Conservation (phyloP, 2,329 filamentous ascomycete genomes). For the Hypoxylon rubiginosum region DNA sequence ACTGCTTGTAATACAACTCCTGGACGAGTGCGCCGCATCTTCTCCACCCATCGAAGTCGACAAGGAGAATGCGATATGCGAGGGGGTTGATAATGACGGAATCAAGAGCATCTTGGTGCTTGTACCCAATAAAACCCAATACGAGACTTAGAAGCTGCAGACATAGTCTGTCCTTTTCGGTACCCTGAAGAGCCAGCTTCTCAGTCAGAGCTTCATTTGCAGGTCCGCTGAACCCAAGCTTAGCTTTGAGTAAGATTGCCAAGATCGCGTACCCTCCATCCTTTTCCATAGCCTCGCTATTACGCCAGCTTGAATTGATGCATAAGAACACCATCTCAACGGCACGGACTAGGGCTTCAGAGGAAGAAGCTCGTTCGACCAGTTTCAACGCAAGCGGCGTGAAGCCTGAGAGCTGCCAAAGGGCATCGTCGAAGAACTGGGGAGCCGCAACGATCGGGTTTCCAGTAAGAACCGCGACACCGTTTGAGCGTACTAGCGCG, state of each 20-base stretch:
- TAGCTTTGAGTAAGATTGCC: conserved; percentile 84
- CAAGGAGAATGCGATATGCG: conserved; percentile 90
- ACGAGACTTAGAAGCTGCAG: conserved; percentile 80
- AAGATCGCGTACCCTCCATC: conserved; percentile 94
- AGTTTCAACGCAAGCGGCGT: conserved; percentile 87
- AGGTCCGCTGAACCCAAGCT: conserved; percentile 71
- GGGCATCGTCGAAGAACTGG: conserved; percentile 88
- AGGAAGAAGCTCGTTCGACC: conserved; percentile 79
- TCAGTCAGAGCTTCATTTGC: conserved; percentile 53
- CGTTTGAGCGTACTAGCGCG: conserved; percentile 83
- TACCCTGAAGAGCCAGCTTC: conserved; percentile 62
- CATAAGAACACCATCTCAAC: conserved; percentile 88
- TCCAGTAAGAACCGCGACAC: conserved; percentile 85
- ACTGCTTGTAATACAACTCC: conserved; percentile 92
- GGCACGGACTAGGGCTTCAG: conserved; percentile 79
- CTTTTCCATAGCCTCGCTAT: conserved; percentile 97
- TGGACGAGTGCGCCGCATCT: conserved; percentile 82
- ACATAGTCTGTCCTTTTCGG: conserved; percentile 68
- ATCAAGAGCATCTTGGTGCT: conserved; percentile 81
- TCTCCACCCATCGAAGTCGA: conserved; percentile 95
- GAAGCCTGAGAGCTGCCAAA: conserved; percentile 94
- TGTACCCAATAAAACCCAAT: conserved; percentile 89
- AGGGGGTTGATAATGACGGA: conserved; percentile 97
- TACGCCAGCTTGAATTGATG: conserved; percentile 93
- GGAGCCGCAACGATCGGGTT: conserved; percentile 85